Base-by-base conservation (phyloP, 768 basidiomycete species). In the Zangia roseola region DNA sequence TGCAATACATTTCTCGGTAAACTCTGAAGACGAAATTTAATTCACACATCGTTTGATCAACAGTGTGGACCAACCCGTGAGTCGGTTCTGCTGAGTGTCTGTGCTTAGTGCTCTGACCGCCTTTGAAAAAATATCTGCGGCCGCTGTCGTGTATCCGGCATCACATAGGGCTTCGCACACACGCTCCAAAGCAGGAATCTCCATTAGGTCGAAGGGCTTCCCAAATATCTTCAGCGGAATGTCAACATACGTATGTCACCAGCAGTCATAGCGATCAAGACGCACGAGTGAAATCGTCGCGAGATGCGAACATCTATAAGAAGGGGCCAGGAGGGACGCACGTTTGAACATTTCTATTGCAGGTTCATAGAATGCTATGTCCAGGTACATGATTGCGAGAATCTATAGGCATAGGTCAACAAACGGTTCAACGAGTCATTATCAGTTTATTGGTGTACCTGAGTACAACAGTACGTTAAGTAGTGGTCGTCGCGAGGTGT, bases 141-240 rank as follows among this genome's bases (percentile, higher is more conserved):
- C 23, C 28, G 35, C 43, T n/a, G 26, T 37, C 24, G 17, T 21
- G 25, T 19, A 26, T 10, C 43, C 43, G 19, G 34, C n/a, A 23
- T 14, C 43, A 28, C n/a, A 26, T 10, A 45, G 17, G 13, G 16
- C 23, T 24, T 43, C 31, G 23, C 42, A 43, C 10, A 43, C 20
- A 4, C 23, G 31, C 21, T 12, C 20, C 16, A 33, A 31, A 16
- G 26, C 31, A 34, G 42, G 16, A 31, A 43, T 10, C 5, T 30
- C 42, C 17, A 25, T 33, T 35, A 36, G 10, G 8, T 49, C 41
- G 13, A 49, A 49, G 12, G 33, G 19, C 24, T 34, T 33, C 6
- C 40, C 48, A 39, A 49, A 49, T 43, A 49, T 26, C 40, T 43
- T 34, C 33, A 31, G 30, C 31, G 23, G 7, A 43, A 9, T 9